Evolutionary conservation across 306 rosid genomes (phyloP), one percentile per base, ranked within the genome.

Genomic region (Heteromeles arbutifolia): DNA sequence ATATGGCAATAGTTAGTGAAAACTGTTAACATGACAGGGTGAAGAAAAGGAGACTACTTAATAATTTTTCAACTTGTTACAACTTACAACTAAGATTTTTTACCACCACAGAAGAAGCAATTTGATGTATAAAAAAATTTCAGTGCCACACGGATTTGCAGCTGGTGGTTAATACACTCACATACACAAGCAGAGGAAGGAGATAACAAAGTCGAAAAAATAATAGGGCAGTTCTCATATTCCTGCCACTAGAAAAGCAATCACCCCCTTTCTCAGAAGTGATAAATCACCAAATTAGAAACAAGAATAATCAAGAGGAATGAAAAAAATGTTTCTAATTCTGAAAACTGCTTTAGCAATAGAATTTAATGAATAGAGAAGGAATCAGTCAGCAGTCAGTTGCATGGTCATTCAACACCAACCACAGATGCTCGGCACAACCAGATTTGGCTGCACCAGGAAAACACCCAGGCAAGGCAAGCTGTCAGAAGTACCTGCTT

Each of bases 401-500:
- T 76, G 67, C 63, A 61, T 71, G 63, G 74, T 85, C 87, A 81
- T 79, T 73, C 78, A 77, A 81, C 10, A 37, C 77, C 65, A 66
- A 75, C 56, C 81, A 69, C 57, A 39, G 82, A 84, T 74, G 79
- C 83, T 77, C 88, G 70, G 82, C 84, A 76, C 85, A 82, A 83
- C 85, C 32, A 56, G 50, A 63, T 71, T 54, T 75, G 65, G 85
- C 81, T 45, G 81, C 87, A 59, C 90, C 84, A 84, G 83, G 85
- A 87, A 74, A 86, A 75, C 84, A 73, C 58, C 75, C 64, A 70
- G 79, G 83, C 73, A 69, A 80, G 74, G 76, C 28, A 77, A 82
- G 82, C 67, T 65, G 79, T 84, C 90, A 84, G 79, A 85, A 85
- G 88, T 80, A 81, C 85, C 84, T 87, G 88, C 87, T 77, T 76